A percentile compares a stretch with the other conserved stretches of the same genome.
Conservation (phyloP, 805 yeast species). For the Candida saitoana region DNA sequence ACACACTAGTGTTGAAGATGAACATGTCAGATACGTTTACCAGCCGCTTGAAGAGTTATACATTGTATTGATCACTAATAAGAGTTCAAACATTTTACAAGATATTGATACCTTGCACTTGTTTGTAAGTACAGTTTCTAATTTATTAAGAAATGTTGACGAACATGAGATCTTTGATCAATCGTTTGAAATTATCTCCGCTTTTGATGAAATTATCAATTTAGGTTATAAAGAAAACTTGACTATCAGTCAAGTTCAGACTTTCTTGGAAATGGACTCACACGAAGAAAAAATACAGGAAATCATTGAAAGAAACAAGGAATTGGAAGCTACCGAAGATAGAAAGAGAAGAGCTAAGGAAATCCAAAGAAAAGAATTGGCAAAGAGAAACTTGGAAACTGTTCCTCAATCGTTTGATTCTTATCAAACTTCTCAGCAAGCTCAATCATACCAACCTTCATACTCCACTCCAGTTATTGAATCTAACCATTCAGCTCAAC, state of each 20-base stretch:
- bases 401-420: slow-evolving; percentile 27
- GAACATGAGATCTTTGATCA: slow-evolving; percentile 78
- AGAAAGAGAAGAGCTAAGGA: slow-evolving; percentile 93
- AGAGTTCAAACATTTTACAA: slow-evolving; percentile 86
- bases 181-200: slow-evolving; percentile 84
- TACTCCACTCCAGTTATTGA: slow-evolving; percentile 26
- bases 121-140: slow-evolving; percentile 76
- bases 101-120: slow-evolving; percentile 89
- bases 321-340: slow-evolving; percentile 93
- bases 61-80: slow-evolving; percentile 85
- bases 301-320: slow-evolving; percentile 94
- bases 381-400: slow-evolving; percentile 55
- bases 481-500: slow-evolving; percentile 8
- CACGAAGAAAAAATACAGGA: slow-evolving; percentile 99
- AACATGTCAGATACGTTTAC: slow-evolving; percentile 85
- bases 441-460: slow-evolving; percentile 25
- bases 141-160: slow-evolving; percentile 65
- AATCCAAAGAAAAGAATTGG: slow-evolving; percentile 74
- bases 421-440: slow-evolving; percentile 13
- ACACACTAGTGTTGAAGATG: slow-evolving; percentile 93
- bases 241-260: slow-evolving; percentile 73
- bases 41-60: slow-evolving; percentile 94
- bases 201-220: slow-evolving; percentile 90
- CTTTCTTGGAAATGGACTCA: slow-evolving; percentile 94
- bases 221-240: slow-evolving; percentile 89